A percentile compares a stretch with the other conserved stretches of the same genome.
phyloP scores from a whole-genome alignment of 1,139 yeast genomes.

The Kodamaea fungicola region DNA sequence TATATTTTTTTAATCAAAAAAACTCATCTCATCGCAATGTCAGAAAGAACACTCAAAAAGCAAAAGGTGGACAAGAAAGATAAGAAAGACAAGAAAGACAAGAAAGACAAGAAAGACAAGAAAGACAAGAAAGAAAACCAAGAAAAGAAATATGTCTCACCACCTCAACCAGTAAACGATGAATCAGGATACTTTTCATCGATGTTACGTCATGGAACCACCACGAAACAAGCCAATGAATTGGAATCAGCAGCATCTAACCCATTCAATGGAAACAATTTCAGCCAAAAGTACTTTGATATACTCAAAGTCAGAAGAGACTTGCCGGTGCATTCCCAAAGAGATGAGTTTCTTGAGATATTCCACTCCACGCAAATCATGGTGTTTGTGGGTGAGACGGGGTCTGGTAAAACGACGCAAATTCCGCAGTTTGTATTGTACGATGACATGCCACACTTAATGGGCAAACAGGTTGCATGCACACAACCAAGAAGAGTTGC shows the following conservation, averaged over 20 bases:
- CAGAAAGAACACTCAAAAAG: slow-evolving; percentile 37
- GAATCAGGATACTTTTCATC: slow-evolving; percentile 52
- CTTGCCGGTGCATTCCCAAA: slow-evolving; percentile 90
- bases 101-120: slow-evolving; percentile 44
- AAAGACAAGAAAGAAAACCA: slow-evolving; percentile 39
- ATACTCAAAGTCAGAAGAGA: slow-evolving; percentile 78
- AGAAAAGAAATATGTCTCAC: slow-evolving; percentile 26
- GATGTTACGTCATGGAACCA: slow-evolving; percentile 61
- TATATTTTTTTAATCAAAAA: not conserved
- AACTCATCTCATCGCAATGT: slow-evolving; percentile 6
- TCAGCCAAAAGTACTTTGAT: slow-evolving; percentile 65
- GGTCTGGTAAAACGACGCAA: slow-evolving; percentile 97
- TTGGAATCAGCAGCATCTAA: slow-evolving; percentile 65
- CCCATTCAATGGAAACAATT: slow-evolving; percentile 72
- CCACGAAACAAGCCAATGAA: slow-evolving; percentile 63
- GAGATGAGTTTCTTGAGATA: slow-evolving; percentile 78
- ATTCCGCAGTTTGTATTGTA: slow-evolving; percentile 93
- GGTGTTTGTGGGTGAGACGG: slow-evolving; percentile 99
- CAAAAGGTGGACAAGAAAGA: slow-evolving; percentile 39
- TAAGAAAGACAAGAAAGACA: slow-evolving; percentile 37
- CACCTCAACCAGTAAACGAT: slow-evolving; percentile 28
- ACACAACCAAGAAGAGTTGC: slow-evolving; percentile 98
- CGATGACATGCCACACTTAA: slow-evolving; percentile 84
- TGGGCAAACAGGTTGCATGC: slow-evolving; percentile 84
- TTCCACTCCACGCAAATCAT: slow-evolving; percentile 88